Evolutionary conservation across 768 basidiomycete species (phyloP), one percentile per base, ranked within the genome.

Genomic region (Plicaturopsis crispa): DNA sequence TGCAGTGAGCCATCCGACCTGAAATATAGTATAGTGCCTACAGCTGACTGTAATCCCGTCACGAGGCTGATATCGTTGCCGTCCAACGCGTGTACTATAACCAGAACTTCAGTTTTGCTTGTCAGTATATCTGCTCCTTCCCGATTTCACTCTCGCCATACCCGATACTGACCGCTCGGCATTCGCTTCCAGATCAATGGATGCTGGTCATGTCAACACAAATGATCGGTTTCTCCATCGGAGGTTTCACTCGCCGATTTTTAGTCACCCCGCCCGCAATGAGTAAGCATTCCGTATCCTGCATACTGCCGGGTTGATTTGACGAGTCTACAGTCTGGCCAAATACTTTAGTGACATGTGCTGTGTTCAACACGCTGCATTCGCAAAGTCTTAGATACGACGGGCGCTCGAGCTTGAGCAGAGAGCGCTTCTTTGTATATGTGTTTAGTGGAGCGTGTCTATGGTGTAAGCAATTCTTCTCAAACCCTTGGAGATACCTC

Each of bases 311-410:
- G 14, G 26, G 17, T 14, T 36, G 7, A 23, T 8, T 7, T 36
- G 6, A 17, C 7, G n/a, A 8, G 33, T 58, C 56, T 22, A 58
- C 64, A 82, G 81, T 86, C 31, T 86, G 84, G 84, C 84, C 84
- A 1, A 70, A 72, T 40, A 77, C 78, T 28, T 65, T 86, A 4
- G 84, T 85, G 10, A 65, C 71, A 0, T 83, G 81, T 48, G 78
- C 80, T 2, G 49, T 85, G 3, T 84, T 82, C 55, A 85, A 86
- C 46, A 86, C 83, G 1, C 67, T 86, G 6, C 84, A 86, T 52
- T 73, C 74, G 0, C 68, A 75, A 37, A 66, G 60, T 26, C 75
- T 76, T 44, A 69, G 69, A 20, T 77, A 77, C 1, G 66, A 73
- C 37, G 75, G 61, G 12, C 69, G 68, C 26, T 72, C 69, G 17